phyloP scores from a whole-genome alignment of 2,329 filamentous ascomycete genomes.

The Colletotrichum euphorbiae region DNA sequence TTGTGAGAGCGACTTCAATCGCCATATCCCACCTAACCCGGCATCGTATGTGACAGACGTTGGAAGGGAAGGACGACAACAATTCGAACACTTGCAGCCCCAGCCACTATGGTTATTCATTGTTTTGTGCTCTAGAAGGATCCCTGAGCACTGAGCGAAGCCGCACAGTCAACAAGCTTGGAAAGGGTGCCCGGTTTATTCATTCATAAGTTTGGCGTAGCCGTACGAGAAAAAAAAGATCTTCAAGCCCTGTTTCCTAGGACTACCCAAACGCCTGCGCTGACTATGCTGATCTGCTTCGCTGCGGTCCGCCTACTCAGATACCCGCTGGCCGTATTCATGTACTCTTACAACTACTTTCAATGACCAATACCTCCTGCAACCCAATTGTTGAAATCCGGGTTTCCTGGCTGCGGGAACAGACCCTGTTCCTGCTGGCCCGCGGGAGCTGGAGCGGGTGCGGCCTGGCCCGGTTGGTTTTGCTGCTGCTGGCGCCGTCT shows the following conservation, averaged over 20 bases:
- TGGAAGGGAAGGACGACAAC: no score
- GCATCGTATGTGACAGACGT: no score
- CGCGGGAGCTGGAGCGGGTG: slow-evolving; percentile 47
- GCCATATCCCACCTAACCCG: no score
- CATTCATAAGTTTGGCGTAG: background rate
- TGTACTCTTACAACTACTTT: slow-evolving; percentile 27
- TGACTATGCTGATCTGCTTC: background rate
- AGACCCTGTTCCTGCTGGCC: slow-evolving; percentile 43
- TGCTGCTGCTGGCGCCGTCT: slow-evolving; percentile 45
- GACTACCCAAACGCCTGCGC: background rate
- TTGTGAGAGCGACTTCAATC: no score
- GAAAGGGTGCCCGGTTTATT: background rate
- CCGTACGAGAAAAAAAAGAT: background rate
- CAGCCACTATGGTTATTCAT: no score
- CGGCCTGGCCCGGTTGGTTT: slow-evolving; percentile 40
- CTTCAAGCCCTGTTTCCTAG: background rate
- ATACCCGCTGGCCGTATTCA: background rate
- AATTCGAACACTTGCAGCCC: no score
- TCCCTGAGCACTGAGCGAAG: no score
- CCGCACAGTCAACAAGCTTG: no score
- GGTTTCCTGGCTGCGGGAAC: slow-evolving; percentile 71
- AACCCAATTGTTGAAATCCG: slow-evolving; percentile 74
- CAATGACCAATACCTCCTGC: slow-evolving; percentile 73
- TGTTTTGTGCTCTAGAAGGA: no score
- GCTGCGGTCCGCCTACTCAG: background rate